These are phyloP conservation scores for Maudiozyma saulgeensis DNA, from an alignment of 805 yeast genomes.

Conservation along the genomic window DNA sequence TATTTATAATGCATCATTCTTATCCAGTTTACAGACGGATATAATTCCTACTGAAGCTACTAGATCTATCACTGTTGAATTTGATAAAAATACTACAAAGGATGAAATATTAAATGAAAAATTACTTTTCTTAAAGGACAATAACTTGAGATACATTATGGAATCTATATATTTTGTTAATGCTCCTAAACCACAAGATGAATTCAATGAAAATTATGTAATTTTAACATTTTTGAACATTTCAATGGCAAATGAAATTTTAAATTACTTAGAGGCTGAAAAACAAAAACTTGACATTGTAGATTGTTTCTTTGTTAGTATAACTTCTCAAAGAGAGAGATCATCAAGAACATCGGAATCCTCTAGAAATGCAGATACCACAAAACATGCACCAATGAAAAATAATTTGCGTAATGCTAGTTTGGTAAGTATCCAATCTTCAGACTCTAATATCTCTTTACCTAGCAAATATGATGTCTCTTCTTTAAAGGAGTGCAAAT, in stretches of 20 bases:
- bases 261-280: constrained; percentile 12
- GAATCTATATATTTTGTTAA: constrained; percentile 20
- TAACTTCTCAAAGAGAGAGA: background rate
- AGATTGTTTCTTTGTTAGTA: constrained; percentile 12
- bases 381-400: background rate
- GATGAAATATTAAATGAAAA: constrained; percentile 9
- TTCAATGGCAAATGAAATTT: constrained; percentile 20
- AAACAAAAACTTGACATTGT: constrained; percentile 5
- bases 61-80: constrained; percentile 19
- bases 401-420: constrained; percentile 3
- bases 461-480: constrained; percentile 8
- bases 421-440: constrained; percentile 4
- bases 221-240: constrained; percentile 21
- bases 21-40: constrained; percentile 11
- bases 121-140: constrained; percentile 8
- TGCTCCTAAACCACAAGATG: constrained; percentile 6
- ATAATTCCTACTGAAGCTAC: constrained; percentile 22
- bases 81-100: constrained; percentile 5
- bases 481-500: constrained; percentile 7
- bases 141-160: constrained; percentile 20
- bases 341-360: background rate
- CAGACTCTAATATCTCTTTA: constrained; percentile 10
- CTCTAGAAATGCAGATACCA: background rate
- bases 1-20: constrained; percentile 32
- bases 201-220: constrained; percentile 16